phyloP scores from a whole-genome alignment of 805 yeast species.

The Saturnispora galanensis region DNA sequence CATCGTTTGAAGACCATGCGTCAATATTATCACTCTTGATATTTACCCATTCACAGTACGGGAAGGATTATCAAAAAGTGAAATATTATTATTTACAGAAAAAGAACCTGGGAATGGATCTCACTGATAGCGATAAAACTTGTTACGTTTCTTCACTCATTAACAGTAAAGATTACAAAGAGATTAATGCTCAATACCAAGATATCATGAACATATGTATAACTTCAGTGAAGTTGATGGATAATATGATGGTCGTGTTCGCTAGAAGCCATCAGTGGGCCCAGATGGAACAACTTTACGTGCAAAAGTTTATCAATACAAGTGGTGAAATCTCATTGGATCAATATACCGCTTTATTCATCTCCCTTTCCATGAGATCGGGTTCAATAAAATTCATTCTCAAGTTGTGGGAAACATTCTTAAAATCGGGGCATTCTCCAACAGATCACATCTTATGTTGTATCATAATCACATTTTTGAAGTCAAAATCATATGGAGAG shows the following conservation, averaged over 20 bases:
- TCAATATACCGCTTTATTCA: slow-evolving; percentile 55
- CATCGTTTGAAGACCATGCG: slow-evolving; percentile 6
- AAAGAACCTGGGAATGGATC: slow-evolving; percentile 2
- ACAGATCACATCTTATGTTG: slow-evolving; percentile 34
- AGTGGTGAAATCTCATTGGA: slow-evolving; percentile 38
- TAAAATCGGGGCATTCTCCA: slow-evolving; percentile 39
- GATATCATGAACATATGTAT: background rate
- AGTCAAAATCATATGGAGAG: slow-evolving; percentile 27
- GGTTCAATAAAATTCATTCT: slow-evolving; percentile 30
- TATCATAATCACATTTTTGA: slow-evolving; percentile 33
- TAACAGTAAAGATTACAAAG: slow-evolving; percentile 3
- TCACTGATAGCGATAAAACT: slow-evolving; percentile 14
- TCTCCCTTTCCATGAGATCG: slow-evolving; percentile 47
- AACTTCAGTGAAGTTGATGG: slow-evolving; percentile 1
- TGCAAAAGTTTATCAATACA: slow-evolving; percentile 38
- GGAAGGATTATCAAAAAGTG: slow-evolving; percentile 12
- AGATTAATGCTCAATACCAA: background rate
- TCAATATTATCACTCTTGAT: slow-evolving; percentile 15
- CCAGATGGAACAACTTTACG: slow-evolving; percentile 46
- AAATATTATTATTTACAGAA: slow-evolving; percentile 12
- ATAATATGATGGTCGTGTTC: slow-evolving; percentile 14
- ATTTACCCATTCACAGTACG: slow-evolving; percentile 18
- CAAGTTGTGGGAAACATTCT: slow-evolving; percentile 34
- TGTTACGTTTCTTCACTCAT: slow-evolving; percentile 15
- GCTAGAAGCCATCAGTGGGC: slow-evolving; percentile 33